These are phyloP conservation scores for Aureobasidium namibiae DNA, from an alignment of 2,329 filamentous ascomycete genomes.

Conservation along the genomic window DNA sequence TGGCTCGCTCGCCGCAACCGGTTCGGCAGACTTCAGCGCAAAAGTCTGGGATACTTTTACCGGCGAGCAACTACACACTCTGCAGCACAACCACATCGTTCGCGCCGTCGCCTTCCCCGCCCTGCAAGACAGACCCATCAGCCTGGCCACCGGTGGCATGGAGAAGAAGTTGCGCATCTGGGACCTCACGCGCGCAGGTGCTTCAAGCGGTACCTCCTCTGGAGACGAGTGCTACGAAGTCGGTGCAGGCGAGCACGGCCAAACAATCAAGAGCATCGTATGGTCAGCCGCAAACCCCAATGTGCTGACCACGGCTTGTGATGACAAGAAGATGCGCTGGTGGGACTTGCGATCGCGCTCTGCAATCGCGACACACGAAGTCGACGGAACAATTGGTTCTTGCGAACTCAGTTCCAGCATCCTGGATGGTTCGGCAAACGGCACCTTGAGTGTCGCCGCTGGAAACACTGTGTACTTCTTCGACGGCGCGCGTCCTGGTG, in stretches of 20 bases:
- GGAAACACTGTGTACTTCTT: constrained; percentile 93
- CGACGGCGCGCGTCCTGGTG: constrained; percentile 61
- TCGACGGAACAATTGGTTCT: constrained; percentile 81
- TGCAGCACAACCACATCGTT: constrained; percentile 92
- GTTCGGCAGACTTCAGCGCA: constrained; percentile 82
- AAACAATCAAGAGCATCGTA: constrained; percentile 90
- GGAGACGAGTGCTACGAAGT: constrained; percentile 60
- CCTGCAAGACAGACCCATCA: constrained; percentile 56
- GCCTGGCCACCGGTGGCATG: constrained; percentile 86
- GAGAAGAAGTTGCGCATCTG: constrained; percentile 97
- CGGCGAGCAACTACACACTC: constrained; percentile 76
- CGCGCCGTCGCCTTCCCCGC: constrained; percentile 76
- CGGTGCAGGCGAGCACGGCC: constrained; percentile 71
- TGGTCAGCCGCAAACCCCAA: constrained; percentile 80
- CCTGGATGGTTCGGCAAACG: constrained; percentile 51
- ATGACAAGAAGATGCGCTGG: constrained; percentile 89
- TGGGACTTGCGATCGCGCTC: constrained; percentile 75
- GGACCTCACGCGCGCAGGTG: constrained; percentile 60
- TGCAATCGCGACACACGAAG: constrained; percentile 65
- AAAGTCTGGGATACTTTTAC: constrained; percentile 97
- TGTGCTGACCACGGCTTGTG: constrained; percentile 79
- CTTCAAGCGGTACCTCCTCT: constrained; percentile 30
- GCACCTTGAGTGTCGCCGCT: constrained; percentile 82
- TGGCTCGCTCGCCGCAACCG: constrained; percentile 80
- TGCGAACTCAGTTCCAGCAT: constrained; percentile 72